A percentile compares a stretch with the other conserved stretches of the same genome.
phyloP scores from a whole-genome alignment of 345 rosid genomes.

The Ceriops tagal region DNA sequence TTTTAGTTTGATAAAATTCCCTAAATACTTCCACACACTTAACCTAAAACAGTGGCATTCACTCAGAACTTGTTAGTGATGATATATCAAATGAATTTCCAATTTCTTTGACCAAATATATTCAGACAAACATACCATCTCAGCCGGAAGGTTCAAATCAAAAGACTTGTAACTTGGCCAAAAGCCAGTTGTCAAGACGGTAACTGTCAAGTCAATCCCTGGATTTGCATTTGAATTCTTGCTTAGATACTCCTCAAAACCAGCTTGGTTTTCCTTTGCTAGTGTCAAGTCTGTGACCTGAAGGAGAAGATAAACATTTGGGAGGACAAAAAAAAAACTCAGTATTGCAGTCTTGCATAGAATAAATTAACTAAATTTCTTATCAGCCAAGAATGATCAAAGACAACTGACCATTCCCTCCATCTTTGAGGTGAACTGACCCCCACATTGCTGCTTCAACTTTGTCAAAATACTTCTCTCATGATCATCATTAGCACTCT shows the following conservation, averaged over 20 bases:
- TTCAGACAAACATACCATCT: conserved; percentile 22
- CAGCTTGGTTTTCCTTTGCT: conserved; percentile 30
- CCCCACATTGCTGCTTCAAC: conserved; percentile 53
- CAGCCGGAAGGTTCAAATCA: conserved; percentile 34
- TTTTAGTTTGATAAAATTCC: conserved; percentile 51
- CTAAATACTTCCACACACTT: conserved; percentile 54
- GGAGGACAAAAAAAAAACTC: not conserved
- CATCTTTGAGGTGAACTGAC: conserved; percentile 58
- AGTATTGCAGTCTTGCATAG: not conserved
- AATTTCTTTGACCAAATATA: not conserved
- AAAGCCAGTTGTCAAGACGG: conserved; percentile 36
- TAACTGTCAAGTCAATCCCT: conserved; percentile 36
- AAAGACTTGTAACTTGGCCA: conserved; percentile 40
- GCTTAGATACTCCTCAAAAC: conserved; percentile 29
- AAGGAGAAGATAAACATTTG: not conserved
- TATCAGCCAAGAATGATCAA: not conserved
- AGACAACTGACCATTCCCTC: conserved; percentile 32
- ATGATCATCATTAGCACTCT: conserved; percentile 37
- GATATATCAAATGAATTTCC: too few relatives aligned
- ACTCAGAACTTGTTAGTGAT: not conserved
- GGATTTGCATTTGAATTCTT: conserved; percentile 28
- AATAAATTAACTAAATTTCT: not conserved
- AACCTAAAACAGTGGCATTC: conserved; percentile 14
- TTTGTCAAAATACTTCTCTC: conserved; percentile 35
- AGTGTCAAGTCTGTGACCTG: conserved; percentile 37